These are phyloP conservation scores for Trifolium subterraneum DNA, from an alignment of 306 rosid genomes.

Conservation along the genomic window DNA sequence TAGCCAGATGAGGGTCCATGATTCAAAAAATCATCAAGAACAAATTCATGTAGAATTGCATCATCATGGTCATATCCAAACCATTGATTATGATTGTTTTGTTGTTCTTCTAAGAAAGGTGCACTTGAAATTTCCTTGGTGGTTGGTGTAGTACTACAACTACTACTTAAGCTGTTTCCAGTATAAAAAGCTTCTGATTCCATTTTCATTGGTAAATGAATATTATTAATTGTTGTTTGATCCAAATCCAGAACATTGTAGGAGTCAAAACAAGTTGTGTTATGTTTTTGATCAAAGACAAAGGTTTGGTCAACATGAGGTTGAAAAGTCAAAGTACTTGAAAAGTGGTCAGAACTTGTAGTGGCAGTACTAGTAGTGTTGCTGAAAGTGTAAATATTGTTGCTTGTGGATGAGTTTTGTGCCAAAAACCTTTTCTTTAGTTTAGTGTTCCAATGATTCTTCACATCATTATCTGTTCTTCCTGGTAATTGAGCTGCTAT, in stretches of 20 bases:
- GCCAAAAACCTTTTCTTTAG: constrained; percentile 40
- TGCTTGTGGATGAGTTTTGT: constrained; percentile 14
- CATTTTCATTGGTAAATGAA: constrained; percentile 28
- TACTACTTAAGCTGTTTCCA: constrained; percentile 12
- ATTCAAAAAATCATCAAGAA: constrained; percentile 31
- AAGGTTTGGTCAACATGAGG: constrained; percentile 30
- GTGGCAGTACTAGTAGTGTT: constrained; percentile 1
- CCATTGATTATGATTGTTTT: constrained; percentile 25
- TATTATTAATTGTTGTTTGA: constrained; percentile 17
- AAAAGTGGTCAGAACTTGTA: constrained; percentile 22
- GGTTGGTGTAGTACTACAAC: constrained; percentile 13
- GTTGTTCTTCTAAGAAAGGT: constrained; percentile 15
- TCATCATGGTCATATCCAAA: constrained; percentile 33
- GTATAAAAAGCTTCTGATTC: constrained; percentile 21
- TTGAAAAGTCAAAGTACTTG: constrained; percentile 35
- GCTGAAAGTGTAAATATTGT: constrained; percentile 9
- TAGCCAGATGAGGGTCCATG: constrained; percentile 23
- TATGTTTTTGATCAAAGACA: constrained; percentile 8
- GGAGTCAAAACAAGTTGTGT: constrained; percentile 24
- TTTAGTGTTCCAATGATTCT: constrained; percentile 46
- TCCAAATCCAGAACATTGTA: constrained; percentile 12
- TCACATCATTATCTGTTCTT: constrained; percentile 47
- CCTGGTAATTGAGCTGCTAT: constrained; percentile 43
- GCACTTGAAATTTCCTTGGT: constrained; percentile 32
- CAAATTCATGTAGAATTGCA: constrained; percentile 26